Evolutionary conservation across 257 asterid species (phyloP).

Genomic region (Gardenia jasminoides): DNA sequence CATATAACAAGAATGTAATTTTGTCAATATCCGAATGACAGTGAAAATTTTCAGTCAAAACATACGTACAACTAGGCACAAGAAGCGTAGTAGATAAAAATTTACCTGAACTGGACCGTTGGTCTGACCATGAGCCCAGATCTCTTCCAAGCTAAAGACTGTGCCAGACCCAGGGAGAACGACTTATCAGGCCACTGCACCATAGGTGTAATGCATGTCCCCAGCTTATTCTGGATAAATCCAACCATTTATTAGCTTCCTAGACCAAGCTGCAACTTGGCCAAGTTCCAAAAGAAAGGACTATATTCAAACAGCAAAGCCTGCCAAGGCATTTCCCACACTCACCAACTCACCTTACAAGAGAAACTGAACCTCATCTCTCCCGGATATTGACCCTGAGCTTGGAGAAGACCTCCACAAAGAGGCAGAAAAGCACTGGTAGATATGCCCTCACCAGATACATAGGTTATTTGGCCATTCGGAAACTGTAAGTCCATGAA

Average conservation of each 20-base stretch:
- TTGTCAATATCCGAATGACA: neutral
- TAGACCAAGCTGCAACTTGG: neutral
- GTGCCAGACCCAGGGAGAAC: conserved; percentile 73
- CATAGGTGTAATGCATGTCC: conserved; percentile 78
- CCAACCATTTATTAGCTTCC: conserved; percentile 6
- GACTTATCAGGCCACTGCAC: conserved; percentile 93
- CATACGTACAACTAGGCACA: neutral
- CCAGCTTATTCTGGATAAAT: conserved; percentile 75
- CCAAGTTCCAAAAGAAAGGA: conserved; percentile 1
- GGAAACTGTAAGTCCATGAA: conserved; percentile 99
- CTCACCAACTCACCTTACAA: conserved; percentile 63
- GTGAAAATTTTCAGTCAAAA: neutral
- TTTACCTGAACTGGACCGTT: conserved; percentile 74
- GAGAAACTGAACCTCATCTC: conserved; percentile 95
- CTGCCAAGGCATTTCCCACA: conserved; percentile 6
- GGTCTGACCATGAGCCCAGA: conserved; percentile 95
- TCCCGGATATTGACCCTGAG: conserved; percentile 97
- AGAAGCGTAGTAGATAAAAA: neutral
- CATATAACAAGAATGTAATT: neutral
- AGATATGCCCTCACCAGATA: conserved; percentile 92
- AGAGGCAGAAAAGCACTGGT: conserved; percentile 86
- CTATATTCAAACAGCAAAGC: conserved; percentile 6
- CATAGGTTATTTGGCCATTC: conserved; percentile 87
- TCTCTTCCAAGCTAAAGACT: conserved; percentile 97
- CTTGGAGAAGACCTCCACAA: conserved; percentile 92